Base-by-base conservation (phyloP, 441 rosid genomes). In the Capsella rubella region DNA sequence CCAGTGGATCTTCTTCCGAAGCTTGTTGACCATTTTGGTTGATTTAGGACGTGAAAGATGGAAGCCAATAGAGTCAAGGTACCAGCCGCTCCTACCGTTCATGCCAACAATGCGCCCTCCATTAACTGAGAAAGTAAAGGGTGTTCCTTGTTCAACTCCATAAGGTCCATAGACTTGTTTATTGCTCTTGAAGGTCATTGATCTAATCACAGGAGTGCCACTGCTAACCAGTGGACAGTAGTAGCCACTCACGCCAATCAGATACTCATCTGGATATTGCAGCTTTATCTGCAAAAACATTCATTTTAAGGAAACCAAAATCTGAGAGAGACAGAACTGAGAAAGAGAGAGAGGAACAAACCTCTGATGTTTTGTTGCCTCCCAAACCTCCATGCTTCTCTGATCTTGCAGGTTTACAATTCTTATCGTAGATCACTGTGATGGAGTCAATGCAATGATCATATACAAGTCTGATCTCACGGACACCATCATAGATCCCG, bases 311-410 rank as follows among this genome's bases (percentile, higher is more conserved):
- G 56, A 55, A 45, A 7, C 34, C 29, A 46, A 8, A 61, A 28
- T 47, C 46, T 46, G 16, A 29, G 13, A 70, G 39, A 65, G 55
- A 57, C 29, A 18, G 35, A 64, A 14, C 6, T 14, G 4, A 47
- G 45, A 47, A 27, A 9, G 14, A 56, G 57, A 56, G 56, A 53
- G 8, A 29, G 43, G 43, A 15, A 64, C 80, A 73, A 63, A 87
- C 98, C 95, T 86, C 84, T 54, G 83, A 66, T 12, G 78, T 79
- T 29, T 69, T 75, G 66, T 42, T 80, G 77, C 97, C 98, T 61
- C 93, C 90, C 14, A 69, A 55, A 29, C 95, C 97, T 49, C 96
- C 96, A 72, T 86, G 96, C 79, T 87, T 91, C 56, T 81, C 91
- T 7, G 83, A 78, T 10, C 64, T 45, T 32, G 84, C 64, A 57